Evolutionary conservation across 2,329 filamentous ascomycete species (phyloP).

Genomic region (Cladophialophora exuberans): DNA sequence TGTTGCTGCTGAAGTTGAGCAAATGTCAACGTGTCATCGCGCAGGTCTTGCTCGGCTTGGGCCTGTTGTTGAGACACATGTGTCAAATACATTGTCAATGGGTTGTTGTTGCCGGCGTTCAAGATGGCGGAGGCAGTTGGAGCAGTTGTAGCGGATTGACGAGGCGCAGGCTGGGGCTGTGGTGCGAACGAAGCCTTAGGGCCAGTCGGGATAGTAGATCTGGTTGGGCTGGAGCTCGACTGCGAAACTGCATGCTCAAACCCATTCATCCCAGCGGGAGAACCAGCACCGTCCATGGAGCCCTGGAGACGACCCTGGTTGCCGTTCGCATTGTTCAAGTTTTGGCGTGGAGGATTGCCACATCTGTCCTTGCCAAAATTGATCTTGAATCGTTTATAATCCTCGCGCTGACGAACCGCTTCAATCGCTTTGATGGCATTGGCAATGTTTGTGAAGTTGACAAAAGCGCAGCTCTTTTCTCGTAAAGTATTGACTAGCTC

Average conservation of each 20-base stretch:
- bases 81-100: slow-evolving; percentile 89
- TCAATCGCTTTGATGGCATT: slow-evolving; percentile 99
- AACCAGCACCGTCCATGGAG: slow-evolving; percentile 57
- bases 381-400: slow-evolving; percentile 98
- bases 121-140: slow-evolving; percentile 73
- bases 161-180: slow-evolving; percentile 59
- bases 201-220: slow-evolving; percentile 56
- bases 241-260: slow-evolving; percentile 59
- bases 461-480: slow-evolving; percentile 99
- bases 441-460: slow-evolving; percentile 99
- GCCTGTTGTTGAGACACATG: slow-evolving; percentile 65
- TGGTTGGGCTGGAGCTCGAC: slow-evolving; percentile 64
- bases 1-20: slow-evolving; percentile 64
- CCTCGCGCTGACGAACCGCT: slow-evolving; percentile 88
- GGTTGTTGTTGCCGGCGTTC: slow-evolving; percentile 80
- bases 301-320: slow-evolving; percentile 67
- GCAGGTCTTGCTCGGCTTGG: slow-evolving; percentile 68
- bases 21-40: slow-evolving; percentile 44
- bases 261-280: slow-evolving; percentile 61
- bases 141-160: slow-evolving; percentile 56
- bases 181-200: slow-evolving; percentile 56
- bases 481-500: slow-evolving; percentile 94
- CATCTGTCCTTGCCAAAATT: slow-evolving; percentile 99
- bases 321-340: slow-evolving; percentile 64
- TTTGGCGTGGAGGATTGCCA: slow-evolving; percentile 91